These are phyloP conservation scores for Leavenworthia alabamica DNA, from an alignment of 345 rosid genomes.

Conservation along the genomic window DNA sequence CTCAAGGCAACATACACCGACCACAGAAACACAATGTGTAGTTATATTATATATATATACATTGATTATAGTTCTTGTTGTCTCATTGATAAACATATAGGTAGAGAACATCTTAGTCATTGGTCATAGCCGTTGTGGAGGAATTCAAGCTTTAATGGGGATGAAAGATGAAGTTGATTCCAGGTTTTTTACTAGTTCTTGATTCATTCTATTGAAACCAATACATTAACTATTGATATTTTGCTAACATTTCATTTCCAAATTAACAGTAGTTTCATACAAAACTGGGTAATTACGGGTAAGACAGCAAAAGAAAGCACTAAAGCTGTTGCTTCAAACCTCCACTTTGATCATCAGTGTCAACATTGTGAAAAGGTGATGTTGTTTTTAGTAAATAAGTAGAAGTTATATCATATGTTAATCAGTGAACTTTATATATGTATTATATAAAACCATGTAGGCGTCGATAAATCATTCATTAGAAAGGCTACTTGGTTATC, in stretches of 20 bases:
- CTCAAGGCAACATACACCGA: background rate
- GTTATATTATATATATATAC: conserved; percentile 39
- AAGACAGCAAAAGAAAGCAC: conserved; percentile 69
- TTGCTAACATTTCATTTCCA: background rate
- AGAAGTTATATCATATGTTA: background rate
- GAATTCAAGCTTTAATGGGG: conserved; percentile 90
- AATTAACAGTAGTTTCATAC: conserved; percentile 62
- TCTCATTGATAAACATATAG: conserved; percentile 52
- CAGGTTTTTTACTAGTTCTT: conserved; percentile 41
- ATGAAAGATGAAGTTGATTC: conserved; percentile 66
- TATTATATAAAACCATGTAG: conserved; percentile 30
- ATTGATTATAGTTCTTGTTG: conserved; percentile 57
- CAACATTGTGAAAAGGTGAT: conserved; percentile 91
- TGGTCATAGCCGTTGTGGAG: conserved; percentile 97
- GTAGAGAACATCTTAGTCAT: conserved; percentile 80
- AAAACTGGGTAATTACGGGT: conserved; percentile 76
- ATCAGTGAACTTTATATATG: conserved; percentile 10
- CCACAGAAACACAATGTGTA: background rate
- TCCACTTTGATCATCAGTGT: conserved; percentile 79
- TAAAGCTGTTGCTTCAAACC: conserved; percentile 52
- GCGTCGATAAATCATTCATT: conserved; percentile 70
- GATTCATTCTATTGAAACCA: background rate
- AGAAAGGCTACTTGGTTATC: conserved; percentile 69
- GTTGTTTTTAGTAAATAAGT: background rate
- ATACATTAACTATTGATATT: background rate